Base-by-base conservation (phyloP, 805 yeast genomes). In the Candida fluviatilis region DNA sequence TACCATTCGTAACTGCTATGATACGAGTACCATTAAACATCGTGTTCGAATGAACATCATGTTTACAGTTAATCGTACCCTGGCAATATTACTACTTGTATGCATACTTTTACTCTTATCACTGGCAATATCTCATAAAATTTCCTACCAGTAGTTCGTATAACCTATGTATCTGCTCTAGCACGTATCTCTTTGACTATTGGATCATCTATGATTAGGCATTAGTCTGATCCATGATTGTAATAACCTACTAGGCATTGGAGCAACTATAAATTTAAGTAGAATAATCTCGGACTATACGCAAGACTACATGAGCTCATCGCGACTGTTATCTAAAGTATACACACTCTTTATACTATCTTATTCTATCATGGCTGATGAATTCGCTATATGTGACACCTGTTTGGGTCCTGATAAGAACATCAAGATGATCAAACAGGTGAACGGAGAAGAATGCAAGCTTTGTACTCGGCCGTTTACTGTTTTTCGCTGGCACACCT, bases 391-490 rank as follows among this genome's bases (percentile, higher is more conserved):
- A 2, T 89, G 97, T 57, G 80, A 78, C 26, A 49, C 54, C 4
- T 89, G 97, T 55, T 63, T 87, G 18, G 96, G 96, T 0, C 51
- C 71, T 0, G 74, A 78, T 37, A 74, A 78, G 15, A 76, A 81
- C 47, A 51, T 83, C n/a, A 77, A 84, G 37, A 78, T 90, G 84
- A 71, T 78, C 1, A 71, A 84, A 46, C 89, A 84, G 41, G 62
- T 62, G 10, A 62, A 73, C 37, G 96, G 96, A 1, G 82, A 75
- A n/a, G 84, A 84, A 54, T 91, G 98, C 57, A 82, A 82, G 54
- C 62, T 84, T 12, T 91, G 98, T 54, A 82, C 95, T 0, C 62
- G 95, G 35, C 89, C 95, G 1, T 91, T 83, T 64, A 82, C 90
- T 0, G 80, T 82, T 1, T 91, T 76, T 55, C 73, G 83, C 39